Evolutionary conservation across 371 early-diverging fungal genomes (phyloP).

Genomic region (Rhizomucor miehei): DNA sequence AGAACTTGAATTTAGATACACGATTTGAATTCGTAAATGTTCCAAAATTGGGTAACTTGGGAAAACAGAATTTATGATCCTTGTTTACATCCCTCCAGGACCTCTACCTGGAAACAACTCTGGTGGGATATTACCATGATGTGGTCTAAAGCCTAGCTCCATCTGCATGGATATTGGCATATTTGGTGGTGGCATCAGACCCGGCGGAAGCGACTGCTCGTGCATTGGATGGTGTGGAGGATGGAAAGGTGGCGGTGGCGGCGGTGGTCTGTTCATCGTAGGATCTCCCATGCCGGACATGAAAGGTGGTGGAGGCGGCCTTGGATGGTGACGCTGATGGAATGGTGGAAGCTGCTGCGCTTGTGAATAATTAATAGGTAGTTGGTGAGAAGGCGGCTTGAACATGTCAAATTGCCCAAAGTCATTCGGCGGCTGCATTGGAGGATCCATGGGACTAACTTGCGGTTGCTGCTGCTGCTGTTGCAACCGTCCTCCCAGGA

Average conservation of each 20-base stretch:
- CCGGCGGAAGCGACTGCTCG: not conserved
- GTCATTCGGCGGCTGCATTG: too few species aligned
- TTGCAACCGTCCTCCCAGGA: conserved; percentile 27
- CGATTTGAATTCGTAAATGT: not conserved
- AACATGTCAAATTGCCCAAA: conserved; percentile 5
- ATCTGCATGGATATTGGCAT: conserved; percentile 10
- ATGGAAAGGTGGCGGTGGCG: conserved; percentile 22
- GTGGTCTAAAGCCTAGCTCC: conserved; percentile 14
- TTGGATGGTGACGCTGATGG: conserved; percentile 18
- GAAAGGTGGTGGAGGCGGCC: conserved; percentile 24
- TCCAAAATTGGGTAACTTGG: not conserved
- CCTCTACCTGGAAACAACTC: conserved; percentile 15
- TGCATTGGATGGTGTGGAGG: conserved; percentile 10
- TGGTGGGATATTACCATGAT: conserved; percentile 4
- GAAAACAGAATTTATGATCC: not conserved
- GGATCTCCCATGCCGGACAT: conserved; percentile 24
- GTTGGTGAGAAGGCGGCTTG: conserved; percentile 7
- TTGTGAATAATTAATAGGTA: conserved; percentile 7
- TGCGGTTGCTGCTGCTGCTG: conserved; percentile 17
- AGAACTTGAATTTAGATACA: not conserved
- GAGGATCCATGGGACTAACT: too few species aligned
- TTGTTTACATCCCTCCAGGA: conserved; percentile 8
- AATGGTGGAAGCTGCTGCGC: conserved; percentile 16
- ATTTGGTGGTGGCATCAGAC: conserved; percentile 11
- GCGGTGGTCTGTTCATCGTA: conserved; percentile 16